Conservation (phyloP, 371 early-diverging fungal species). For the Mucor indicus region DNA sequence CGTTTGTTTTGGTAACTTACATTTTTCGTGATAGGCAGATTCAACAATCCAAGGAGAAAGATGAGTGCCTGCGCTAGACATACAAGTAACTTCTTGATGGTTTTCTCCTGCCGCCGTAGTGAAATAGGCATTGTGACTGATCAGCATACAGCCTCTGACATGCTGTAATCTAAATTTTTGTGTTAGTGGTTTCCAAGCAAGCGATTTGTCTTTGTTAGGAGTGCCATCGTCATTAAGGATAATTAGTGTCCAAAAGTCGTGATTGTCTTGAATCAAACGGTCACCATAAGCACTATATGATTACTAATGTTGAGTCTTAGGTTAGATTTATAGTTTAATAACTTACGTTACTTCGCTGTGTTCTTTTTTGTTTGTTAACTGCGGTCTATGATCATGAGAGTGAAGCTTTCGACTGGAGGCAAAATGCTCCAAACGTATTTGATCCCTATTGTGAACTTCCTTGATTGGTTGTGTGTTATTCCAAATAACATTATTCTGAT, state of each 20-base stretch:
- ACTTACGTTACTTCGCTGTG: conserved; percentile 41
- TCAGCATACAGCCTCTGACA: conserved; percentile 32
- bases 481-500: conserved; percentile 35
- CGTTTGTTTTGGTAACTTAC: no score
- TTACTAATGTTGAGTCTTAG: no score
- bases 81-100: conserved; percentile 92
- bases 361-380: conserved; percentile 22
- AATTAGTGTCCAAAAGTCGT: conserved; percentile 33
- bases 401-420: conserved; percentile 70
- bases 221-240: conserved; percentile 15
- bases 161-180: conserved; percentile 73
- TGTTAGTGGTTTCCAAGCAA: conserved; percentile 19
- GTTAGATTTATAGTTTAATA: no score
- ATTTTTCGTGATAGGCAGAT: conserved; percentile 25
- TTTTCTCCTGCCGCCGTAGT: conserved; percentile 34
- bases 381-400: conserved; percentile 80
- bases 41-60: conserved; percentile 65
- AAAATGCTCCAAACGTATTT: conserved; percentile 77
- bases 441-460: conserved; percentile 60
- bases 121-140: conserved; percentile 23
- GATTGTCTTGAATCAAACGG: conserved; percentile 9
- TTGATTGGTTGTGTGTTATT: conserved; percentile 34
- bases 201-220: conserved; percentile 17
- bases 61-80: conserved; percentile 52
- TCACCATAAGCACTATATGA: conserved; percentile 32